These are phyloP conservation scores for Amaranthus palmeri DNA, from an alignment of 148 eudicot genomes.

Conservation along the genomic window DNA sequence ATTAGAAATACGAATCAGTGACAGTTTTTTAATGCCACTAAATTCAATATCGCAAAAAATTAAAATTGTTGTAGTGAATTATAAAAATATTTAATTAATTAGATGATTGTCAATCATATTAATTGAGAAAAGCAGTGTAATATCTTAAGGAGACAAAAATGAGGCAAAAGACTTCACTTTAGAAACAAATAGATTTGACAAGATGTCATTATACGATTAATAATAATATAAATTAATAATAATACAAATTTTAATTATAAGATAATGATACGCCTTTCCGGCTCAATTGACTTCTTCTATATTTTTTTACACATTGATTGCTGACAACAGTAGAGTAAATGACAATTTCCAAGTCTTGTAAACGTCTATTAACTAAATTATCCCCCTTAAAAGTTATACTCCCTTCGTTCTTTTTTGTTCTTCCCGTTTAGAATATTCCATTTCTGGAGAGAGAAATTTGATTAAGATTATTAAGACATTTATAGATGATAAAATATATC, in stretches of 20 bases:
- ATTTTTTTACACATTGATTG: background rate
- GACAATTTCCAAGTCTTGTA: conserved; percentile 7
- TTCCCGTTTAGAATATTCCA: too few relatives aligned
- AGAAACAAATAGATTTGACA: conserved; percentile 4
- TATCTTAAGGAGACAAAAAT: conserved; percentile 13
- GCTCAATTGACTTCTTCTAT: conserved; percentile 15
- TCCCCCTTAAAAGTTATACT: background rate
- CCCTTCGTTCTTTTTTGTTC: too few relatives aligned
- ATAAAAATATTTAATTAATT: background rate
- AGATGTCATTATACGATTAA: background rate
- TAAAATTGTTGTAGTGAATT: too few relatives aligned
- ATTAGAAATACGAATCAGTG: too few relatives aligned
- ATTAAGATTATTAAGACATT: too few relatives aligned
- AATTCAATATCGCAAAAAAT: too few relatives aligned
- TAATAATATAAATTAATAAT: background rate
- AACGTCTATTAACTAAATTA: conserved; percentile 5
- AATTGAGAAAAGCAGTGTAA: background rate
- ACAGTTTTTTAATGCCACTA: too few relatives aligned
- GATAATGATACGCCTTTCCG: conserved; percentile 18
- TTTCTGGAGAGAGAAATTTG: too few relatives aligned
- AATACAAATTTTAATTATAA: background rate
- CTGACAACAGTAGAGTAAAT: background rate
- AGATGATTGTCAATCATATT: conserved; percentile 14
- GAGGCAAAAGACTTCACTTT: background rate
- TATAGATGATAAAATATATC: too few relatives aligned